Percentiles rank a stretch among this genome's conserved stretches.
Evolutionary conservation across 495 filamentous ascomycete species (phyloP).

Genomic region (Penicillium silybi): DNA sequence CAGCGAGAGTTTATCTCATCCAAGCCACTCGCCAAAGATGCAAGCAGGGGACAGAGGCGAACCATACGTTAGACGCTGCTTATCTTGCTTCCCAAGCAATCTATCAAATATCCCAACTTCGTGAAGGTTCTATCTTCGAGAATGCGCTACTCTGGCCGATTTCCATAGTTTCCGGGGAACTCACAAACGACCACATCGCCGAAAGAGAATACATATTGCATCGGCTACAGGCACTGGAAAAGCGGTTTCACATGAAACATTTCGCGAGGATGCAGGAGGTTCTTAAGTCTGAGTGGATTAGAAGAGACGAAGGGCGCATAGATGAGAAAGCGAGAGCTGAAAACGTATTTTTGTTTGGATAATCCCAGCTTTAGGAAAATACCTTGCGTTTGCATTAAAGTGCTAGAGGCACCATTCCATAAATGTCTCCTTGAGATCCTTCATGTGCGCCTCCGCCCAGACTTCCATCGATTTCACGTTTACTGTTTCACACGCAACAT

Average conservation of each 20-base stretch:
- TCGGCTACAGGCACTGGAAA: neutral
- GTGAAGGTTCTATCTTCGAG: constrained; percentile 1
- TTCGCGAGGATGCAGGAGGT: constrained; percentile 1
- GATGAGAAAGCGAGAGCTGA: neutral
- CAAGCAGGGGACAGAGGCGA: neutral
- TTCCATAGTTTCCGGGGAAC: constrained; percentile 1
- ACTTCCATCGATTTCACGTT: too few species aligned
- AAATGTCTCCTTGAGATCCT: too few species aligned
- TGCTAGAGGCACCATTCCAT: too few species aligned
- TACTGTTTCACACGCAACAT: too few species aligned
- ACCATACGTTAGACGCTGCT: neutral
- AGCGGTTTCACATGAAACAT: constrained; percentile 6
- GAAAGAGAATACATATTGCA: neutral
- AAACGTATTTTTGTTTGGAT: constrained; percentile 1
- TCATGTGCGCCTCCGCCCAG: too few species aligned
- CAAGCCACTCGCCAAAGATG: neutral
- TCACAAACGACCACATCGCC: neutral
- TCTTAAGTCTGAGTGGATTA: neutral
- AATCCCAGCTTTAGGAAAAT: neutral
- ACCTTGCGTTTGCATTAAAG: too few species aligned
- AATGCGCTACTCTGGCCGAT: constrained; percentile 8
- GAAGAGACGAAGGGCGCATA: neutral
- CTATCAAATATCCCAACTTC: neutral
- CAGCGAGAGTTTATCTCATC: neutral
- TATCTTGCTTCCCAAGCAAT: neutral